Conservation (phyloP, 2,329 filamentous ascomycete species). For the Calcarisporium arbuscula region DNA sequence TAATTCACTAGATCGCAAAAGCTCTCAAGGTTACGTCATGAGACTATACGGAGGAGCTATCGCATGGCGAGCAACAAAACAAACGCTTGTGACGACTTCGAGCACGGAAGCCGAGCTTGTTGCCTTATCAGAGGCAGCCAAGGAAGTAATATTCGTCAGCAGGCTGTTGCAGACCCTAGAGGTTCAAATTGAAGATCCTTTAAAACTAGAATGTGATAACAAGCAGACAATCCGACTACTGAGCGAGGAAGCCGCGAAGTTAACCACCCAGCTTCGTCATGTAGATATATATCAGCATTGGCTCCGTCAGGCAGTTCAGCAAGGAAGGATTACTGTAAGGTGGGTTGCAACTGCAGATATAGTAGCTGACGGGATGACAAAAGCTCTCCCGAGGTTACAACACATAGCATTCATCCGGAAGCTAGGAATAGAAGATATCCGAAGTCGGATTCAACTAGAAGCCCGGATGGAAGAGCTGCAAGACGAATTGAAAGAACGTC, state of each 20-base stretch:
- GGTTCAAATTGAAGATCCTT: neutral
- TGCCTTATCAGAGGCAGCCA: constrained; percentile 3
- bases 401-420: neutral
- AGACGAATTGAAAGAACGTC: no score
- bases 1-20: constrained; percentile 1
- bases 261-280: neutral
- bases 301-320: neutral
- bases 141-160: neutral
- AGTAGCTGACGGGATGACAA: neutral
- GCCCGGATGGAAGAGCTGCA: neutral
- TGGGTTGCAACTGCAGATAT: neutral
- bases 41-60: constrained; percentile 5
- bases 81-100: constrained; percentile 4
- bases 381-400: neutral
- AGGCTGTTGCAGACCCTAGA: no score
- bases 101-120: constrained; percentile 7
- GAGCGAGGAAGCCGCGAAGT: neutral
- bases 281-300: constrained; percentile 1
- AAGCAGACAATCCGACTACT: neutral
- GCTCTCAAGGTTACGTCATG: constrained; percentile 7
- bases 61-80: constrained; percentile 2
- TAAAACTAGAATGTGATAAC: neutral
- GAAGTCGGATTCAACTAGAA: neutral
- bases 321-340: neutral
- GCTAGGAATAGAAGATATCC: no score